A percentile compares a stretch with the other conserved stretches of the same genome.
Conservation (phyloP, 164 flowering plant species). For the Stephania yunnanensis region DNA sequence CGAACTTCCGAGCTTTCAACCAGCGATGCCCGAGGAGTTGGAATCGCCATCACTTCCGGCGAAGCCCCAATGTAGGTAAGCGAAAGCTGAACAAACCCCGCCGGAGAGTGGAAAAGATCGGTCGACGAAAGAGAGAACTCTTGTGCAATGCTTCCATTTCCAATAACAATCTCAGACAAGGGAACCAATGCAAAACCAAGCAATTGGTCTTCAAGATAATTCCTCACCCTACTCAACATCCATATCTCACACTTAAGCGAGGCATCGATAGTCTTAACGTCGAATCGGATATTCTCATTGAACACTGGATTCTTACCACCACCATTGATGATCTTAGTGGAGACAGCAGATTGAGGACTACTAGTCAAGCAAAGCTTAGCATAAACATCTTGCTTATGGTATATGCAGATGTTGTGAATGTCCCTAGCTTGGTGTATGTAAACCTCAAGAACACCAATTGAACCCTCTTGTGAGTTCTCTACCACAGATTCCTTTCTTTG, state of each 20-base stretch:
- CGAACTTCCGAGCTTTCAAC: slow-evolving; percentile 17
- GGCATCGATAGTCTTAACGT: slow-evolving; percentile 48
- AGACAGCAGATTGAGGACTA: slow-evolving; percentile 61
- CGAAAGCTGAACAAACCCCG: slow-evolving; percentile 77
- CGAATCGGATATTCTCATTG: slow-evolving; percentile 52
- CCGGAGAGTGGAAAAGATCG: slow-evolving; percentile 92
- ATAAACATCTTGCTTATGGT: slow-evolving; percentile 98
- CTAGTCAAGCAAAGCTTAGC: slow-evolving; percentile 84
- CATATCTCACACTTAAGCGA: slow-evolving; percentile 93
- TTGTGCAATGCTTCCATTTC: slow-evolving; percentile 57
- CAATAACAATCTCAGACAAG: slow-evolving; percentile 52
- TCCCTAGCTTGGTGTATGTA: slow-evolving; percentile 85
- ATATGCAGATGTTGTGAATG: slow-evolving; percentile 95
- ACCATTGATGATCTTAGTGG: slow-evolving; percentile 76
- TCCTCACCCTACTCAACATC: slow-evolving; percentile 93
- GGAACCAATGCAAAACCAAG: slow-evolving; percentile 90
- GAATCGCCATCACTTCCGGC: slow-evolving; percentile 63
- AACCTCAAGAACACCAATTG: slow-evolving; percentile 68
- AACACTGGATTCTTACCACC: slow-evolving; percentile 92
- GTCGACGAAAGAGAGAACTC: slow-evolving; percentile 89
- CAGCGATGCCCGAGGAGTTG: slow-evolving; percentile 24
- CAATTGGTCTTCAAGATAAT: slow-evolving; percentile 89
- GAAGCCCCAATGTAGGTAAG: slow-evolving; percentile 56
- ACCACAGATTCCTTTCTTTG: slow-evolving; percentile 22
- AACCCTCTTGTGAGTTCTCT: slow-evolving; percentile 15